Evolutionary conservation across 768 basidiomycete genomes (phyloP), one percentile per base, ranked within the genome.

Genomic region (Serpula lacrymans): DNA sequence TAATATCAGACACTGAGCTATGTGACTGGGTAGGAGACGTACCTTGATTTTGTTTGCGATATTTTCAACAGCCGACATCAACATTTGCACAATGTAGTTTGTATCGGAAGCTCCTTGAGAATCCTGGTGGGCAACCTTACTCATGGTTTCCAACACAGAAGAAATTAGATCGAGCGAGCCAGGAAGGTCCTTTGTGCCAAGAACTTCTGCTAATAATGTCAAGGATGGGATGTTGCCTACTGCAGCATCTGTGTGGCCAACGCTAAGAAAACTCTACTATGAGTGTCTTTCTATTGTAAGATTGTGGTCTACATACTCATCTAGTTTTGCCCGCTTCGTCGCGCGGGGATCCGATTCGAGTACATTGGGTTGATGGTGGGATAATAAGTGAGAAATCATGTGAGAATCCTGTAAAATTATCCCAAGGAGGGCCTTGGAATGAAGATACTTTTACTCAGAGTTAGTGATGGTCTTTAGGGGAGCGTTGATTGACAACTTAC

Each of bases 21-120:
- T 30, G n/a, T 32, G n/a, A 8, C 4, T 14, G 24, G 21, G 18
- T 4, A 26, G 25, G 30, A 4, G 58, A 27, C 73, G 43, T 51
- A 84, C 88, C 40, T 56, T 64, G 18, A 86, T 68, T 41, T 75
- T 73, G 13, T 65, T 67, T 3, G 84, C 77, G 8, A 74, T 69
- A 48, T 73, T 78, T 47, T 88, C 85, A 17, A 94, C 70, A 2
- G 86, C 86, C 8, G 84, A 81, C 75, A 95, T 85, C 16, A 95
- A 57, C 42, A 91, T 71, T 59, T 95, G 93, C 57, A 89, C 82
- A 9, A 86, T 65, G 50, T 89, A 95, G 48, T 72, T 81, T 13
- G 82, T 72, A 37, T 87, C 88, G n/a, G 80, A 75, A 23, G 72
- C 70, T 4, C 73, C 61, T 24, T 73, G 56, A 6, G 78, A 69